Evolutionary conservation across 2,329 filamentous ascomycete genomes (phyloP).

Genomic region (Microcyclospora tardicrescens): DNA sequence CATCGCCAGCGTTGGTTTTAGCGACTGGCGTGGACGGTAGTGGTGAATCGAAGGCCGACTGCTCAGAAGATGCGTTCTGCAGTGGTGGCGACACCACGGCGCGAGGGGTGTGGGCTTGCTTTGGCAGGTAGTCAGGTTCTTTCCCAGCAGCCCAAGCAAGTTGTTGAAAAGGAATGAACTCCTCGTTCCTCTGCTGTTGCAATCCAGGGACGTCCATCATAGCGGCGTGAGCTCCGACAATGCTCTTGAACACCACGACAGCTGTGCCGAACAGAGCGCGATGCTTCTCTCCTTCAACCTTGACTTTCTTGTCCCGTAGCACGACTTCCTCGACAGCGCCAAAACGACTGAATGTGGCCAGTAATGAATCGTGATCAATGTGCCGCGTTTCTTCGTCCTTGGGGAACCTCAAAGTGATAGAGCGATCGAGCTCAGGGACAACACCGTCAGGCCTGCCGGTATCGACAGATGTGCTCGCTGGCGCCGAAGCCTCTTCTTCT

Average conservation of each 20-base stretch:
- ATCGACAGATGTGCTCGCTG: neutral
- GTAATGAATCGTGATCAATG: constrained; percentile 37
- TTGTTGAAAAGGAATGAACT: constrained; percentile 39
- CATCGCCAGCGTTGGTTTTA: constrained; percentile 2
- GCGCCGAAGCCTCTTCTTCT: constrained; percentile 24
- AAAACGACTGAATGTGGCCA: constrained; percentile 38
- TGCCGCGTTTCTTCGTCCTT: constrained; percentile 1
- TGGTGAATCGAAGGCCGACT: neutral
- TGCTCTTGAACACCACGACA: constrained; percentile 43
- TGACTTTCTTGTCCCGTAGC: constrained; percentile 42
- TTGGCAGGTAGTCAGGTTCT: constrained; percentile 34
- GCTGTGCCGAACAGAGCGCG: constrained; percentile 30
- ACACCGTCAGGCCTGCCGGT: constrained; percentile 13
- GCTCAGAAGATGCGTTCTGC: neutral
- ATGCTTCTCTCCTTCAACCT: constrained; percentile 19
- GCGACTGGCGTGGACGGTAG: constrained; percentile 2
- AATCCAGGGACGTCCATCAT: constrained; percentile 33
- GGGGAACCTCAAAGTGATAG: constrained; percentile 41
- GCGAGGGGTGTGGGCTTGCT: constrained; percentile 1
- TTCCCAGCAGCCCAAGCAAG: constrained; percentile 42
- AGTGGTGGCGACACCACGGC: neutral
- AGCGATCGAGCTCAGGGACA: constrained; percentile 43
- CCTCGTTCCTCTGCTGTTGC: constrained; percentile 19
- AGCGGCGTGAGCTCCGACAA: constrained; percentile 45
- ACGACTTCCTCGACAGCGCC: constrained; percentile 45